Evolutionary conservation across 1,284 basidiomycete species (phyloP), one percentile per base, ranked within the genome.

Genomic region (Chiua sp.): DNA sequence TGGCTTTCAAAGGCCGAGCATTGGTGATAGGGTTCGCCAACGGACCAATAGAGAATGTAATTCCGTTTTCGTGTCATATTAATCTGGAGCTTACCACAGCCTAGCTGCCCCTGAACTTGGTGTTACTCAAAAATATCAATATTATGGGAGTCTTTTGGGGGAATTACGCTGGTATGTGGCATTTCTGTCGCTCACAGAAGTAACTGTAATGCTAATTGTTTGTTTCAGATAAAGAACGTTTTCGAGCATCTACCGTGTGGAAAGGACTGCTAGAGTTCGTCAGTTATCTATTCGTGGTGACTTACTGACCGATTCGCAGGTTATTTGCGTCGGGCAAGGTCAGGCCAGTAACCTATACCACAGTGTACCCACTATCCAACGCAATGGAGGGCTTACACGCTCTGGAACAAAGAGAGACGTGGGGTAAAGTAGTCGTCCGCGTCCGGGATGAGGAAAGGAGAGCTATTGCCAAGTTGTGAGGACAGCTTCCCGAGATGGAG

Each of bases 11-110:
- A 75, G 94, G 95, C 3, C 85, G 97, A 16, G 88, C 93, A 5
- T 72, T 98, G 23, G 92, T 98, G 30, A 90, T 99, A 56, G 97
- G 97, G 20, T 96, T 98, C 76, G 94, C 93, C 10, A 90, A 87
- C 13, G 94, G 96, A 13, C 76, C 79, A 11, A 98, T 98, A 63
- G 96, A 98, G 74, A 95, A 95, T 78, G 92, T 93, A 61, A 35
- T n/a, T 12, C 15, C 22, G 26, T 52, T 28, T 30, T 1, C 15
- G 3, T 58, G 42, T 35, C 44, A 50, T 13, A 39, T 15, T n/a
- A 42, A 44, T 8, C 22, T 6, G 13, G 35, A 16, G 51, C 57
- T 67, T 47, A 62, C 39, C 30, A 33, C 23, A 11, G 28, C 33
- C 48, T 63, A 94, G 91, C 80, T 96, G 22, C 92, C 95, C 0